These are phyloP conservation scores for Acanthamoeba royreba DNA, from an alignment of 208 protist genomes.

Conservation along the genomic window DNA sequence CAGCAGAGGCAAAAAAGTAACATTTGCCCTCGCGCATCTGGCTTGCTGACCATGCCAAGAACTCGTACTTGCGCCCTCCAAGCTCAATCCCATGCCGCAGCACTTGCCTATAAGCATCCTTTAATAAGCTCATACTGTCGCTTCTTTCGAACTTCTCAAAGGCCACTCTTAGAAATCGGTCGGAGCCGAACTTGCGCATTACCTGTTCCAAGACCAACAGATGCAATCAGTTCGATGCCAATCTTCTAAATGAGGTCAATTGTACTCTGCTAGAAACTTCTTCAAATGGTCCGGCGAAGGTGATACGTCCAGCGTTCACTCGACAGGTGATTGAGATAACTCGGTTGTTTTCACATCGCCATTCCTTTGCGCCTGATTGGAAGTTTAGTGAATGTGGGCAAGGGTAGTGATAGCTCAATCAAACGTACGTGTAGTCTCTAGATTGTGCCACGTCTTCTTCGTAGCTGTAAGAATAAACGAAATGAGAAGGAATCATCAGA, in stretches of 20 bases:
- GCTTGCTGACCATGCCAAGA: constrained; percentile 13
- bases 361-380: neutral
- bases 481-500: no score
- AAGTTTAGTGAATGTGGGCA: neutral
- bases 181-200: neutral
- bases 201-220: neutral
- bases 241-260: neutral
- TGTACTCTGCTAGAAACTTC: neutral
- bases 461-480: neutral
- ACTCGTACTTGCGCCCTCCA: neutral
- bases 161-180: neutral
- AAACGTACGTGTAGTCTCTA: neutral
- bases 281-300: neutral
- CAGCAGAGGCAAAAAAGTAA: constrained; percentile 20
- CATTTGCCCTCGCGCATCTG: constrained; percentile 21
- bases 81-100: neutral
- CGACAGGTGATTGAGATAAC: neutral
- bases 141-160: neutral
- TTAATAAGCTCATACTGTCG: neutral
- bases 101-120: neutral
- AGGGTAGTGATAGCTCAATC: neutral
- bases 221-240: neutral
- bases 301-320: neutral
- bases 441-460: neutral
- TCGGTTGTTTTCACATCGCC: neutral